These are phyloP conservation scores for Oenanthe sinensis DNA, from an alignment of 129 eudicot species.

Conservation along the genomic window DNA sequence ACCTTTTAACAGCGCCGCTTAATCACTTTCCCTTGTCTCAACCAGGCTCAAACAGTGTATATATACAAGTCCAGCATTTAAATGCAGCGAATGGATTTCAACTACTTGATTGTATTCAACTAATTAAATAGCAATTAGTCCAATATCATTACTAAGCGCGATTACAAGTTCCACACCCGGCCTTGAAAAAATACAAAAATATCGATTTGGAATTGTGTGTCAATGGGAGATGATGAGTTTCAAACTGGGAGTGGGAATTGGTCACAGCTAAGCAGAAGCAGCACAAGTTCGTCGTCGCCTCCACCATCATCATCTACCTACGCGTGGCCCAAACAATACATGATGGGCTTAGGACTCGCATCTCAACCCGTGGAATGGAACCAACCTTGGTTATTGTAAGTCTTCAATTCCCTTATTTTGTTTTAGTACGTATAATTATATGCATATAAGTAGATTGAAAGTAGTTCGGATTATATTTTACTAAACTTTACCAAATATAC, in stretches of 20 bases:
- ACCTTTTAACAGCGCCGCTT: background rate
- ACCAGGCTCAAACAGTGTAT: background rate
- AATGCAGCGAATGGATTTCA: background rate
- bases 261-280: background rate
- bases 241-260: background rate
- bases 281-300: background rate
- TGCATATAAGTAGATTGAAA: too few relatives aligned
- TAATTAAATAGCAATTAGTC: too few relatives aligned
- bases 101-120: background rate
- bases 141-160: background rate
- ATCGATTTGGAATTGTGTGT: background rate
- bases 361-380: slow-evolving; percentile 75
- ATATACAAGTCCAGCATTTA: background rate
- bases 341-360: slow-evolving; percentile 73
- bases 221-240: background rate
- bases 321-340: slow-evolving; percentile 5
- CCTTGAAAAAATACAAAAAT: background rate
- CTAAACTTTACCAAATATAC: too few relatives aligned
- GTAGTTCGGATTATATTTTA: too few relatives aligned
- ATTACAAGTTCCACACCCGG: background rate
- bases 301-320: background rate
- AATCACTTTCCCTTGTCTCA: background rate
- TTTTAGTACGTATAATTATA: too few relatives aligned
- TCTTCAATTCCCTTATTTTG: background rate
- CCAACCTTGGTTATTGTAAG: slow-evolving; percentile 60